Conservation (phyloP, 768 basidiomycete species). For the Lactifluus subvellereus region DNA sequence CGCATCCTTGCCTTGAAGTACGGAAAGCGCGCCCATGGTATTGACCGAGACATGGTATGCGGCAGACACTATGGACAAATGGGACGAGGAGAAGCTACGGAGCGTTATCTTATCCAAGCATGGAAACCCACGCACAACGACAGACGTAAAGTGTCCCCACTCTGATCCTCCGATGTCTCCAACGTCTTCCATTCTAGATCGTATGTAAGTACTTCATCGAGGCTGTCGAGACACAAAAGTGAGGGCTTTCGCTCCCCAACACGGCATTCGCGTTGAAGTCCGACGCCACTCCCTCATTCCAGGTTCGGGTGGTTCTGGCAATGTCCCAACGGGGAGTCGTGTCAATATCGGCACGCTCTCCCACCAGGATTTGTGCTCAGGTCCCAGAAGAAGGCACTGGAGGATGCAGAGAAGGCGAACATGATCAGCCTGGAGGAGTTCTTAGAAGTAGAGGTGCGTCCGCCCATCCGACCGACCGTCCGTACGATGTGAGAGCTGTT, state of each 20-base stretch:
- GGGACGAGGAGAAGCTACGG: conserved; percentile 92
- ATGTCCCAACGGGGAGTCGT: conserved; percentile 82
- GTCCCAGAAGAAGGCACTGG: conserved; percentile 86
- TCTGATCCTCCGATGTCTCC: conserved; percentile 2
- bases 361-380: conserved; percentile 96
- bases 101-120: conserved; percentile 82
- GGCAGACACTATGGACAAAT: conserved; percentile 92
- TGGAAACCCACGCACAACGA: conserved; percentile 87
- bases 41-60: neutral
- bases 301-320: conserved; percentile 97
- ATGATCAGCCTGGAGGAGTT: conserved; percentile 94
- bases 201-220: conserved; percentile 98
- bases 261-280: neutral
- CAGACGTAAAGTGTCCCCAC: conserved; percentile 60
- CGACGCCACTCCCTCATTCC: neutral
- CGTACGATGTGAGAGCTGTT: neutral
- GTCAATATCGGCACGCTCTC: conserved; percentile 92
- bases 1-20: neutral
- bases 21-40: neutral
- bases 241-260: conserved; percentile 21
- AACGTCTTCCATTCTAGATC: conserved; percentile 47
- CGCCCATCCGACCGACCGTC: neutral
- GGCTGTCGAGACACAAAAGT: conserved; percentile 90
- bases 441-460: conserved; percentile 85
- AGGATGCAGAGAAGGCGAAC: conserved; percentile 86